A percentile compares a stretch with the other conserved stretches of the same genome.
Evolutionary conservation across 306 rosid genomes (phyloP).

Genomic region (Glycine tomentella): DNA sequence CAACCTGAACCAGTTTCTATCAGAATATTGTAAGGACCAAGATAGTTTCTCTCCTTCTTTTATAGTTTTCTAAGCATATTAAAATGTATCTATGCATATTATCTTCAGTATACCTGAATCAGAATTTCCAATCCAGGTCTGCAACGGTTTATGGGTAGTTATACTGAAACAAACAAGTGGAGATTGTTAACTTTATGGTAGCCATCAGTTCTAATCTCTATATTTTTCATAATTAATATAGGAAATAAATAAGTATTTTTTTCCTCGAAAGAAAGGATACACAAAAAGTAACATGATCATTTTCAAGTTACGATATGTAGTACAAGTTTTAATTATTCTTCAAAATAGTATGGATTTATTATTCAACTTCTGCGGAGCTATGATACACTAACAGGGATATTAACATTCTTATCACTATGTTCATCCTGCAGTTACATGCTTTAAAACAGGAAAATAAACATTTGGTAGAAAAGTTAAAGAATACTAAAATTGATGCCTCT

Average conservation of each 20-base stretch:
- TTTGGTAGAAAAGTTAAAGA: slow-evolving; percentile 58
- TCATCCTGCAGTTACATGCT: slow-evolving; percentile 63
- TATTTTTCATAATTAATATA: too few species aligned
- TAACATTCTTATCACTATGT: slow-evolving; percentile 13
- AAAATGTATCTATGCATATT: neutral
- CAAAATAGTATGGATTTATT: neutral
- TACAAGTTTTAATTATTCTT: neutral
- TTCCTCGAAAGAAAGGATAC: slow-evolving; percentile 2
- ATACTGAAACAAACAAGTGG: neutral
- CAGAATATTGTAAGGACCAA: slow-evolving; percentile 1
- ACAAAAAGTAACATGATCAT: neutral
- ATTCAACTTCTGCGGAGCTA: slow-evolving; percentile 20
- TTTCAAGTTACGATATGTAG: slow-evolving; percentile 24
- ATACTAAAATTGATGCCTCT: slow-evolving; percentile 41
- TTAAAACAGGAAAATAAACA: slow-evolving; percentile 64
- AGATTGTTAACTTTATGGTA: too few species aligned
- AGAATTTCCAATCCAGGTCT: neutral
- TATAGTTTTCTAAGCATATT: neutral
- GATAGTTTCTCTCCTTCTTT: neutral
- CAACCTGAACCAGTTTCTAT: too few species aligned
- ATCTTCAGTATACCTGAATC: slow-evolving; percentile 7
- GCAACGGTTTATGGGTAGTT: neutral
- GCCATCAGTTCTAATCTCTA: too few species aligned
- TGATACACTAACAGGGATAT: neutral
- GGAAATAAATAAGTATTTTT: neutral